Base-by-base conservation (phyloP, 2,329 filamentous ascomycete species). In the Rachicladosporium sp. region DNA sequence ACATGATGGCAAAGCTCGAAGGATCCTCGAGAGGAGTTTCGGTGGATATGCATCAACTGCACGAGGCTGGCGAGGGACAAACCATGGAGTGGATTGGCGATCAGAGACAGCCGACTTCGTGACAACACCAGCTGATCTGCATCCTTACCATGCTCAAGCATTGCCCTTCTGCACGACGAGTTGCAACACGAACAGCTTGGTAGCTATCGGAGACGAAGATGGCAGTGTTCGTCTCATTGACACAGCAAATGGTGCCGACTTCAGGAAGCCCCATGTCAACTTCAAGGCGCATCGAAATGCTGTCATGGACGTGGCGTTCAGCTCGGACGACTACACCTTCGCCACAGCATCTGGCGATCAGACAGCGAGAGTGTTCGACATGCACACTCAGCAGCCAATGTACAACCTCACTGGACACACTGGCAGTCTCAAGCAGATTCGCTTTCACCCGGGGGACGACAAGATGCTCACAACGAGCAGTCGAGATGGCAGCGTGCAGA, bases 381-480 rank as follows among this genome's bases (percentile, higher is more conserved):
- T 78, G 62, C 63, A 68, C 13, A 76, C 73, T 1, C 75, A 78
- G 52, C 65, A 67, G 45, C 64, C 70, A 2, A 65, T 74, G 11
- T 70, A 69, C 43, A 68, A 74, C 11, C 58, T 80, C 33, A 66
- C 69, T 4, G 74, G 71, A 39, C 76, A 80, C 53, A 65, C 63
- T n/a, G 75, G 73, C 2, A 94, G 88, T 0, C 73, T 96, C 8
- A 93, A 95, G 50, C 85, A 93, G 59, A 77, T 95, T 19, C 77
- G 83, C 43, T 96, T 95, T 57, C 87, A 95, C 50, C 86, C 88
- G 0, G 82, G 80, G 6, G 80, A 80, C 43, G 78, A 85, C 46
- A 84, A 80, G 46, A 76, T 95, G n/a, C 67, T 98, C 19, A 86
- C 88, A 3, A 94, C 89, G 0, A 94, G 87, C 23, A 83, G 86